Evolutionary conservation across 1,284 basidiomycete species (phyloP), one percentile per base, ranked within the genome.

Genomic region (Boletus holoroseus): DNA sequence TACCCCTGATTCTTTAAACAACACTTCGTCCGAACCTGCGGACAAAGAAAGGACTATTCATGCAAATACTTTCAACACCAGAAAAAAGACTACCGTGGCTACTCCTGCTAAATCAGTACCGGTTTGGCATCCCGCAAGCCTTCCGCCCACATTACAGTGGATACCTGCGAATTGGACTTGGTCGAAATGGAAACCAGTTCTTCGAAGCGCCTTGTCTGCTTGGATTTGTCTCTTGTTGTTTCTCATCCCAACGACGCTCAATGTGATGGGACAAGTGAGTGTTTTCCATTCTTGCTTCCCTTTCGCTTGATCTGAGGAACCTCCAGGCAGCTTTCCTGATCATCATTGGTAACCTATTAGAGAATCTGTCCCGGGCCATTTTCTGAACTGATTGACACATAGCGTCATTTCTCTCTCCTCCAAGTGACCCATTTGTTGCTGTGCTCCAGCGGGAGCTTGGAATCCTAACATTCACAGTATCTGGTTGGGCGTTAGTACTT

Each of bases 321-420:
- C 18, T 43, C 8, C 55, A 83, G 80, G 83, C 83, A 3, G 76
- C 77, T 46, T 88, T 88, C 61, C 62, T 88, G 5, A 77, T 88
- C 38, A 68, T 88, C 5, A 76, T 89, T 5, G 78, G 83, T 82
- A 49, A 47, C 69, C 44, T 6, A 24, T 8, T 3, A 2, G 20
- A 50, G 7, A 2, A 16, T 24, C 39, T n/a, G 9, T 28, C n/a
- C 51, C 7, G 20, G 11, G 15, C 13, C 32, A 44, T 27, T 9
- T 34, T 9, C 27, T 45, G 47, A 50, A 20, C 34, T 38, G 13
- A 48, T 58, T 15, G 34, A 43, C 18, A 28, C 34, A 4, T 52
- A 86, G 85, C 77, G 1, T 72, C 80, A 0, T 79, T 88, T 56
- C 62, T 91, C 9, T 83, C 83, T 12, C 84, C 88, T 0, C 85